Evolutionary conservation across 2,329 filamentous ascomycete genomes (phyloP), one percentile per base, ranked within the genome.

Genomic region (Diaporthe nobilis): DNA sequence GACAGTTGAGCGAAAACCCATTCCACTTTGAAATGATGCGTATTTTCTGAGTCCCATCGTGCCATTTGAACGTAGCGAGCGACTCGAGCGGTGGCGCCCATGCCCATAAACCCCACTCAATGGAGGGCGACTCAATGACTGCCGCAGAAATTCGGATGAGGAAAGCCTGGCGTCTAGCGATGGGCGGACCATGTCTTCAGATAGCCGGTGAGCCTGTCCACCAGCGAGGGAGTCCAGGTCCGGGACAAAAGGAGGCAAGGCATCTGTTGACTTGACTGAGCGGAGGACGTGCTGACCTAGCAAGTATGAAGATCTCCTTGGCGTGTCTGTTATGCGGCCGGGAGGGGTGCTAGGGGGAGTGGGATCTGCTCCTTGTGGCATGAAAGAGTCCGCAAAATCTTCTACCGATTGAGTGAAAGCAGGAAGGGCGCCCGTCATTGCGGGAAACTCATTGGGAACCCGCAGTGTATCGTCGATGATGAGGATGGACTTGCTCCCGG

Each of bases 401-500:
- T 91, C 90, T 1, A 88, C 83, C 2, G 90, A 90, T 15, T 84
- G 83, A 72, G 85, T 87, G 34, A 84, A 81, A 4, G 82, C 84
- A 2, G 83, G 82, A 10, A 89, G 80, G 47, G 86, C 86, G 12
- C 87, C 89, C 12, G 88, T 86, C 88, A 92, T 90, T 13, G 85
- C 78, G 0, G 87, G 84, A n/a, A 88, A 82, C 12, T 90, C 85
- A 17, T 42, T 44, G 1, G 76, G 60, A 7, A 86, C 85, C 0
- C 87, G 85, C 22, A 88, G 79, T 0, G 92, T 93, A 44, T 91
- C 91, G 75, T 97, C 94, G 49, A 98, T 92, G 80, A 98, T 97
- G 73, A 98, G 89, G 78, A 98, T 97, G 0, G 95, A 98, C 81
- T 96, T 93, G 86, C 95, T 98, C n/a, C 95, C 94, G 15, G 89